Evolutionary conservation across 495 filamentous ascomycete species (phyloP), one percentile per base, ranked within the genome.

Genomic region (Talaromyces proteolyticus): DNA sequence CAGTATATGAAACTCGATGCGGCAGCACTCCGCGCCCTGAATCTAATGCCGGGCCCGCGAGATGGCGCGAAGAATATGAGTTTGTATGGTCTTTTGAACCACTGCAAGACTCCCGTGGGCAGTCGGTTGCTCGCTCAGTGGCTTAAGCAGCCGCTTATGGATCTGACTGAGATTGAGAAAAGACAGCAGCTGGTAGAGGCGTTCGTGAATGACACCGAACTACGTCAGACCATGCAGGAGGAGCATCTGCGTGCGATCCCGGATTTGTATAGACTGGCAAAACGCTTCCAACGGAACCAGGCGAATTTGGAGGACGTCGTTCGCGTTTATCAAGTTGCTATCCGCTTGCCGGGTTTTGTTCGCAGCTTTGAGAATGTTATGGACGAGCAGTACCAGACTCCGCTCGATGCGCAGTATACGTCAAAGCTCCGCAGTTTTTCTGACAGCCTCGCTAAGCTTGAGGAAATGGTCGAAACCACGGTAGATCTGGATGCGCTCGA

Each of bases 1-100:
- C 93, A 99, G 60, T 99, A 89, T 59, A 99, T 99, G 93, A 97
- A 96, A 68, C 81, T 99, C 11, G 93, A 99, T 73, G 88, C 94
- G 11, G 89, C 93, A 4, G 93, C 93, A 2, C 72, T 99, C 14
- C 89, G 92, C 52, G 93, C 93, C 11, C 77, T 99, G 41, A 99
- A 97, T 58, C 77, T 99, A 17, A 96, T 99, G 89, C 93, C 93
- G 19, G 92, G 94, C 16, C 89, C 88, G 7, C 81, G 89, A 58
- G 94, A 97, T 58, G 94, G 93, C 16, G 79, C 90, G 18, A 96
- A 96, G 73, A 95, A 78, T n/a, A 99, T 97, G 94, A 96, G 88
- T 59, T 57, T 99, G 52, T 97, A 87, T 57, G 93, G 93, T 2
- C 64, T 99, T 26, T 73, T 99, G 45, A 97, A 99, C 60, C 94